These are phyloP conservation scores for Trichoderma hamatum DNA, from an alignment of 2,329 filamentous ascomycete species.

Conservation along the genomic window DNA sequence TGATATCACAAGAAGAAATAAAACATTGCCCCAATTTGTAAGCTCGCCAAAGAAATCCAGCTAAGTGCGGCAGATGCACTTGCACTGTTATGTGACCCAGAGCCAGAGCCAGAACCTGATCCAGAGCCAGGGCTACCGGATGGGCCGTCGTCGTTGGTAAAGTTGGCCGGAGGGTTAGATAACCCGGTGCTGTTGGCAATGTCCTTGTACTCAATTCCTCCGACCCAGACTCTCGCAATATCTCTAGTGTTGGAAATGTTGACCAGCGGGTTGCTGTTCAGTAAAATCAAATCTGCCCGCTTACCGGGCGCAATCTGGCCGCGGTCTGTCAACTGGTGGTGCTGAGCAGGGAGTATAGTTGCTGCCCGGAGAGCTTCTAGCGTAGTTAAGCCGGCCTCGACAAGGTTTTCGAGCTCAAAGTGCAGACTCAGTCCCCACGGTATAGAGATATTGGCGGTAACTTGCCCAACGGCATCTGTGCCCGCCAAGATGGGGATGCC, in stretches of 20 bases:
- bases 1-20: not conserved
- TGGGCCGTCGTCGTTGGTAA: not conserved
- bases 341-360: not conserved
- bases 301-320: conserved; percentile 8
- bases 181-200: conserved; percentile 8
- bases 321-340: conserved; percentile 2
- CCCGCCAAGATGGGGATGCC: conserved; percentile 17
- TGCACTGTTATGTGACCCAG: not conserved
- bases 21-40: not conserved
- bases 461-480: conserved; percentile 12
- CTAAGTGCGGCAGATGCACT: not conserved
- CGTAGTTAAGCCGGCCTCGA: conserved; percentile 1
- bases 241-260: conserved; percentile 14
- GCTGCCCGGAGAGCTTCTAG: conserved; percentile 9
- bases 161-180: not conserved
- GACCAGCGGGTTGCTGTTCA: conserved; percentile 4
- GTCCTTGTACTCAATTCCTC: conserved; percentile 15
- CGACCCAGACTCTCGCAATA: conserved; percentile 11
- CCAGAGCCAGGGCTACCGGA: not conserved
- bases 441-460: conserved; percentile 10
- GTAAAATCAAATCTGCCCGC: conserved; percentile 8
- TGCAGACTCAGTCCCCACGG: conserved; percentile 3
- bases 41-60: not conserved
- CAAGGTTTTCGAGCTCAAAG: conserved; percentile 16
- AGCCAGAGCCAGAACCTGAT: not conserved